A percentile compares a stretch with the other conserved stretches of the same genome.
phyloP scores from a whole-genome alignment of 139 green algal genomes.

The Chlamydomonas sphaeroides region DNA sequence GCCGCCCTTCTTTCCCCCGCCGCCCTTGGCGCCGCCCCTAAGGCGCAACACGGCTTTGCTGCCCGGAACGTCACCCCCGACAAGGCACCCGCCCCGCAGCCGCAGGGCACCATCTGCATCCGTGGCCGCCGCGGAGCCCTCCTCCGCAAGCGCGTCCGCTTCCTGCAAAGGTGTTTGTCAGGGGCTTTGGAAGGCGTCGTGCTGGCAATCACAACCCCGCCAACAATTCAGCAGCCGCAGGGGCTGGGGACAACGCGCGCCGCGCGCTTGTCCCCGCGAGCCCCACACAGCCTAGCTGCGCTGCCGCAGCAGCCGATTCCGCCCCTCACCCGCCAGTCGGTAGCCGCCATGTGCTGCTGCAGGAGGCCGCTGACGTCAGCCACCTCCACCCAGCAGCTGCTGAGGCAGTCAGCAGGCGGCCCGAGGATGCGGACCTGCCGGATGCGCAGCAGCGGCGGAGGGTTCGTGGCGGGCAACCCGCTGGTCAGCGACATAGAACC shows the following conservation, averaged over 20 bases:
- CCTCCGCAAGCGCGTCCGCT: not conserved
- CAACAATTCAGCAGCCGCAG: not conserved
- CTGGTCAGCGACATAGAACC: not conserved
- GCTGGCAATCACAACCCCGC: too few relatives aligned
- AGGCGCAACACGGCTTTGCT: not conserved
- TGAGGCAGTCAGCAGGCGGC: not conserved
- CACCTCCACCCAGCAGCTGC: conserved; percentile 2
- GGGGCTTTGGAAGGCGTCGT: too few relatives aligned
- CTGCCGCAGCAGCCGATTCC: too few relatives aligned
- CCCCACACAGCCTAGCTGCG: too few relatives aligned
- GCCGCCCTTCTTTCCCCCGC: not conserved
- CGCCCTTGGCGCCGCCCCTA: not conserved
- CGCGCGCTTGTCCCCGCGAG: not conserved
- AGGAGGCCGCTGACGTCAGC: conserved; percentile 3
- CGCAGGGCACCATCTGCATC: too few relatives aligned
- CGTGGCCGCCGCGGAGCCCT: too few relatives aligned
- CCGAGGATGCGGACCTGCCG: conserved; percentile 8
- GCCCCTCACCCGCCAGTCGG: not conserved
- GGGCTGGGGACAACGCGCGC: too few relatives aligned
- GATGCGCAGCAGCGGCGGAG: not conserved
- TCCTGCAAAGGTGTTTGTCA: not conserved
- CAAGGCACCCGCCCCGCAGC: not conserved
- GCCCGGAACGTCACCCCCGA: not conserved
- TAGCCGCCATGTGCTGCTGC: not conserved
- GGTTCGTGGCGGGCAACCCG: not conserved